Base-by-base conservation (phyloP, 2,329 filamentous ascomycete species). In the Sarocladium kiliense region DNA sequence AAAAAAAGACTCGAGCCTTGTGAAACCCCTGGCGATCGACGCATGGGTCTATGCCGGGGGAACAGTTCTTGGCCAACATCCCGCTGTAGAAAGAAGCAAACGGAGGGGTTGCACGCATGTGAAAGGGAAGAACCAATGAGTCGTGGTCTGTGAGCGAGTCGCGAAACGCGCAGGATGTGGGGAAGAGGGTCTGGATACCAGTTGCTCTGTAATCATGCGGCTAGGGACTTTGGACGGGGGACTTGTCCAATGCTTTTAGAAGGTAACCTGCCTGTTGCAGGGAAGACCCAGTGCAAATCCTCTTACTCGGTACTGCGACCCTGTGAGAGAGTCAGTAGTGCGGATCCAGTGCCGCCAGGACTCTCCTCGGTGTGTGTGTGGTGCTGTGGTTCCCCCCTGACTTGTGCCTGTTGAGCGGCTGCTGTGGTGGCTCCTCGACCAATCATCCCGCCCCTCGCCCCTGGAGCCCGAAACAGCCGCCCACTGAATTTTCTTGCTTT, bases 101-200 rank as follows among this genome's bases (percentile, higher is more conserved):
- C 41, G 41, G n/a, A 4, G 18, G 41, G 9, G 21, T 5, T 23
- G 41, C 41, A 25, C 7, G 16, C 19, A 18, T 23, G 10, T 12
- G 18, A 25, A 23, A 44, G 41, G 41, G 9, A 18, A 25, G n/a
- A n/a, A 44, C 7, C 25, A 30, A 32, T 19, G 44, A 32, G 47
- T 51, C 7, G 47, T 51, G 47, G 47, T 36, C 47, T 16, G 47
- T 51, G 47, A 27, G 47, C 47, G 47, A 51, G 47, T 36, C 47
- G 47, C 47, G 47, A 51, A 51, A 51, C 47, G 19, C 30, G 18
- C 11, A 51, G 11, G 3, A 47, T 36, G 47, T 51, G 47, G 47
- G 27, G 47, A 21, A 16, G 36, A 7, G 47, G 9, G 23, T 16
- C 23, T 10, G 26, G 18, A 21, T n/a, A n/a, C n/a, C n/a, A n/a